Evolutionary conservation across 257 asterid genomes (phyloP), one percentile per base, ranked within the genome.

Genomic region (Nicotiana knightiana): DNA sequence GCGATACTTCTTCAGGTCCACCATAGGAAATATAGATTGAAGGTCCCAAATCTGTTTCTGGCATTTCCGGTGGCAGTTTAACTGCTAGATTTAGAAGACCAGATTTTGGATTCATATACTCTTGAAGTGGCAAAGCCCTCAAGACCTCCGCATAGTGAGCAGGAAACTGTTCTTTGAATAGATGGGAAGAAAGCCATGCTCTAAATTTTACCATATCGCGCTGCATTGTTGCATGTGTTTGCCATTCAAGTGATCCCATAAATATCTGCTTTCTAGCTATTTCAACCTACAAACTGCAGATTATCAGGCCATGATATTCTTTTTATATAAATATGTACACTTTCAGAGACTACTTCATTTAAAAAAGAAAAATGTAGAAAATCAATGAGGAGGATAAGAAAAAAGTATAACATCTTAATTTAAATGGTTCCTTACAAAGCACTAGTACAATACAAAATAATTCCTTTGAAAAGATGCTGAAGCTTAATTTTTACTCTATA

Each of bases 141-240:
- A 92, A 82, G 84, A 93, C 85, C 88, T 92, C 97, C 66, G 87
- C 90, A 87, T 91, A 89, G 87, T 93, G 98, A 68, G 85, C 83
- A 10, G 98, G 98, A 82, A 94, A 96, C 83, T 93, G 93, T 86
- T 94, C 93, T 85, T 81, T 88, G 84, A 94, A 96, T 83, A 94
- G 80, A 85, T 84, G 71, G 66, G 99, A 91, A 78, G 98, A 93
- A 85, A 96, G 93, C 90, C 96, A 90, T 63, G 97, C 91, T 87
- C 92, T 94, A 82, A 92, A 87, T 81, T 92, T 96, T 48, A 94
- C 81, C 75, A 84, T 84, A 88, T 93, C 89, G 63, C 88, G 90
- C 86, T 81, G 88, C 84, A 93, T 77, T 81, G 88, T 87, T 82
- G 97, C 93, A 82, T 93, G 93, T 58, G 97, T 86, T 82, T 85